These are phyloP conservation scores for Pseudohalonectria lignicola DNA, from an alignment of 2,329 filamentous ascomycete genomes.

Conservation along the genomic window DNA sequence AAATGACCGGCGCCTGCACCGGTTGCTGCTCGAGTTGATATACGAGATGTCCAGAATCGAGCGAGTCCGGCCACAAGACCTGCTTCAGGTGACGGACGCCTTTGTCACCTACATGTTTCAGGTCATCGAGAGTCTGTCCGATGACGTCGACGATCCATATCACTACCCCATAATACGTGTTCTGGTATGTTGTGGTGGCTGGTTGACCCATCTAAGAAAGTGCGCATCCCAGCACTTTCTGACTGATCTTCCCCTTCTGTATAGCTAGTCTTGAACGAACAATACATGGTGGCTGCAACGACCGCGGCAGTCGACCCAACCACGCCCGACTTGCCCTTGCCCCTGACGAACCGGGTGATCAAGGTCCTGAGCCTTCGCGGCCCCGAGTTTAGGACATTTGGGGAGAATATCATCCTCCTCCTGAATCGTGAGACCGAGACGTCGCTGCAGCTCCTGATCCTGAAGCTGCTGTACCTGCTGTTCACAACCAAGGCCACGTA, in stretches of 20 bases:
- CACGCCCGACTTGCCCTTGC: constrained; percentile 39
- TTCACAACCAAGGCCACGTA: constrained; percentile 88
- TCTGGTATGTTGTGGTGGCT: constrained; percentile 47
- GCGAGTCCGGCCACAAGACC: constrained; percentile 62
- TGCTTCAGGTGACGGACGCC: constrained; percentile 65
- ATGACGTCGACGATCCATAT: constrained; percentile 85
- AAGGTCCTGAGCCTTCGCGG: constrained; percentile 80
- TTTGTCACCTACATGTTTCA: constrained; percentile 79
- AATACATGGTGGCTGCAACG: constrained; percentile 80
- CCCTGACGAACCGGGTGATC: constrained; percentile 76
- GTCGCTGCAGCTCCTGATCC: constrained; percentile 85
- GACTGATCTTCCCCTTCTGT: no score
- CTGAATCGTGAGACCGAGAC: constrained; percentile 93
- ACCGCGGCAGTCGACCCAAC: constrained; percentile 31
- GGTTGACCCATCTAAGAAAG: not conserved
- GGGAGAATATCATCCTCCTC: constrained; percentile 91
- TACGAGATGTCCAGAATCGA: constrained; percentile 97
- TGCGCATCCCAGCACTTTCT: constrained; percentile 1
- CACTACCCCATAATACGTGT: constrained; percentile 93
- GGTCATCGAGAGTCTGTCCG: constrained; percentile 77
- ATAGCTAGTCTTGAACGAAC: constrained; percentile 90
- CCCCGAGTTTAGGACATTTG: constrained; percentile 80
- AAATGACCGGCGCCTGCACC: constrained; percentile 62
- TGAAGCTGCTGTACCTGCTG: constrained; percentile 89
- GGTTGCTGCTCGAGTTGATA: constrained; percentile 73